Evolutionary conservation across 495 filamentous ascomycete species (phyloP), one percentile per base, ranked within the genome.

Genomic region (Aspergillus sclerotiicarbonarius): DNA sequence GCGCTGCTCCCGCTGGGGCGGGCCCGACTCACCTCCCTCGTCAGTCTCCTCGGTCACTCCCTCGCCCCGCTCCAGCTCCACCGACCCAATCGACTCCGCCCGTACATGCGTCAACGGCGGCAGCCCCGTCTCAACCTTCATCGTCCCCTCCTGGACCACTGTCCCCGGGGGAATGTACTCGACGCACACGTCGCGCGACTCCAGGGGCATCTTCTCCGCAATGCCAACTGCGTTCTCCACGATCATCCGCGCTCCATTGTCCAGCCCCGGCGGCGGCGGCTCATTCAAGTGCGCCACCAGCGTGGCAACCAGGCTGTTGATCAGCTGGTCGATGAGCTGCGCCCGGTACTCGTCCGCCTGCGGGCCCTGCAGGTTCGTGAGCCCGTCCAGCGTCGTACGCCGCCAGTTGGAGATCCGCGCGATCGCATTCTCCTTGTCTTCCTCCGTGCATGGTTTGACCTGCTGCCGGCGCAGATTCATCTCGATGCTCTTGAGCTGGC

Each of bases 341-440:
- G 75, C 66, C 19, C 87, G 85, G 65, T 89, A 74, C 21, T 89
- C 82, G 29, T 73, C 74, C 29, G 85, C 86, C 37, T 87, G 79
- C 0, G 81, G 77, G 18, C 85, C 83, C n/a, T 80, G 77, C 3
- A 98, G 80, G 54, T 90, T 84, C 59, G 84, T 81, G 10, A 98
- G 80, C n/a, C 92, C 94, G 66, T 98, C 94, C 37, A 98, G 75
- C 16, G 94, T 98, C 4, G 94, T 84, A 62, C 97, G 86, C 41
- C 95, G 87, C 94, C 94, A 98, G 66, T 88, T 91, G 31, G 94
- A 86, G 53, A 97, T 85, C 63, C 91, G 90, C n/a, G 86, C 82
- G 19, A 89, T 87, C 55, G 96, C 80, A 10, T 91, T 92, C 46
- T 98, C 92, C 61, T 87, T 90, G 61, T 98, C 95, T 67, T 96